Conservation (phyloP, 2,329 filamentous ascomycete genomes). For the Gyromitra esculenta region DNA sequence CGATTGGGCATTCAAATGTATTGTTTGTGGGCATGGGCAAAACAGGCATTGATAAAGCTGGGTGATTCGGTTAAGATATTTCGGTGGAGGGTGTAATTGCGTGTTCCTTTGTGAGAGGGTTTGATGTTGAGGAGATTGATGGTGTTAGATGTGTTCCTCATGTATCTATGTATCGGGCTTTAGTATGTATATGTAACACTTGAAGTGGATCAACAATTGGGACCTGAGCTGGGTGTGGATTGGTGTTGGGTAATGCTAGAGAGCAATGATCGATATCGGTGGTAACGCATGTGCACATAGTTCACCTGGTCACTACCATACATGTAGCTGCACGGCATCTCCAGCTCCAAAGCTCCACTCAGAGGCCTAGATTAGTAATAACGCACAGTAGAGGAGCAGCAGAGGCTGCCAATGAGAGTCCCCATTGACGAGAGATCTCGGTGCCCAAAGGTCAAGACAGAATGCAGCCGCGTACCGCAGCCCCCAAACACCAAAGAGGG, state of each 20-base stretch:
- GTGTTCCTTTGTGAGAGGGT: slow-evolving; percentile 17
- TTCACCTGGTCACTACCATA: background rate
- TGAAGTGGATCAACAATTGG: background rate
- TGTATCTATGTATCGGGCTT: slow-evolving; percentile 39
- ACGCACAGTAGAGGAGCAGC: background rate
- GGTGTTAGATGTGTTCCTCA: slow-evolving; percentile 32
- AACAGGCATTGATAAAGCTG: slow-evolving; percentile 24
- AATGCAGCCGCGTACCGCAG: slow-evolving; percentile 18
- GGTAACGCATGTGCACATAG: background rate
- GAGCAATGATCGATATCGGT: slow-evolving; percentile 10
- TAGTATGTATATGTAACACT: slow-evolving; percentile 41
- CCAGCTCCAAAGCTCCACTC: background rate
- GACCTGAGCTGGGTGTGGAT: background rate
- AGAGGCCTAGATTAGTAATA: background rate
- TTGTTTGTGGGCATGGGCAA: slow-evolving; percentile 43
- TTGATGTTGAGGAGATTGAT: slow-evolving; percentile 11
- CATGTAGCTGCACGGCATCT: background rate
- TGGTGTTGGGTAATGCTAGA: background rate
- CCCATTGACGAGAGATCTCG: slow-evolving; percentile 1
- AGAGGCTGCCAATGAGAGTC: background rate
- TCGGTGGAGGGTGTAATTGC: slow-evolving; percentile 6
- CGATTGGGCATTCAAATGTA: slow-evolving; percentile 52
- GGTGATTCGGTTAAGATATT: slow-evolving; percentile 22
- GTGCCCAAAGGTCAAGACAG: background rate
- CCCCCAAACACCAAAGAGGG: slow-evolving; percentile 16